These are phyloP conservation scores for Rhizopogon sp. DNA, from an alignment of 768 basidiomycete species.

Conservation along the genomic window DNA sequence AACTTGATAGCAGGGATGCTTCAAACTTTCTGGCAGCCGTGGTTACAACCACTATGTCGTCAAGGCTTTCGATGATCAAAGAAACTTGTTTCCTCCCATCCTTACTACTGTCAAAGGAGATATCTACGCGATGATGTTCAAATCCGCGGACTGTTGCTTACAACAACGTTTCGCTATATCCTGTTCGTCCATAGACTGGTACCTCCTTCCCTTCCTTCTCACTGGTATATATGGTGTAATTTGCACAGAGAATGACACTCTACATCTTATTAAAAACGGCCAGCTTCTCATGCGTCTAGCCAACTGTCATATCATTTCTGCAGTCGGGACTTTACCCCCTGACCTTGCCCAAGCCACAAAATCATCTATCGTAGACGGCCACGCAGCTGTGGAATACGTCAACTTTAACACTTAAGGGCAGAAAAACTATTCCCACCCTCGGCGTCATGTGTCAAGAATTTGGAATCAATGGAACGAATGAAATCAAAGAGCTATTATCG, in stretches of 20 bases:
- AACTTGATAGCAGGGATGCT: conserved; percentile 16
- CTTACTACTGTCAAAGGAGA: conserved; percentile 12
- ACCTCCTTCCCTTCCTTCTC: not conserved
- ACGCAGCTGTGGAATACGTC: conserved; percentile 50
- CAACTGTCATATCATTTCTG: not conserved
- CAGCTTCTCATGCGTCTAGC: not conserved
- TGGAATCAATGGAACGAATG: conserved; percentile 65
- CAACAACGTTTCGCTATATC: not conserved
- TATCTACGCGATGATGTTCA: not conserved
- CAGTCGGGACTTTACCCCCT: not conserved
- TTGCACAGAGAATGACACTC: not conserved
- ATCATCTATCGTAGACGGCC: conserved; percentile 85
- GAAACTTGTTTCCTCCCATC: conserved; percentile 28
- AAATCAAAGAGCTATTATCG: conserved; percentile 68
- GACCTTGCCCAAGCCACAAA: conserved; percentile 65
- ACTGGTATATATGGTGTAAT: not conserved
- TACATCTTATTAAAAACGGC: not conserved
- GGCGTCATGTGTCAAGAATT: conserved; percentile 67
- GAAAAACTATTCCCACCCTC: conserved; percentile 48
- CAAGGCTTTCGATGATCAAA: conserved; percentile 16
- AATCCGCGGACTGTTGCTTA: not conserved
- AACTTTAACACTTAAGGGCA: not conserved
- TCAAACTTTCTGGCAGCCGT: conserved; percentile 21
- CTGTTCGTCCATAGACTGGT: not conserved
- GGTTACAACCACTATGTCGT: conserved; percentile 17